Base-by-base conservation (phyloP, 2,329 filamentous ascomycete genomes). In the Tolypocladium tropicale region DNA sequence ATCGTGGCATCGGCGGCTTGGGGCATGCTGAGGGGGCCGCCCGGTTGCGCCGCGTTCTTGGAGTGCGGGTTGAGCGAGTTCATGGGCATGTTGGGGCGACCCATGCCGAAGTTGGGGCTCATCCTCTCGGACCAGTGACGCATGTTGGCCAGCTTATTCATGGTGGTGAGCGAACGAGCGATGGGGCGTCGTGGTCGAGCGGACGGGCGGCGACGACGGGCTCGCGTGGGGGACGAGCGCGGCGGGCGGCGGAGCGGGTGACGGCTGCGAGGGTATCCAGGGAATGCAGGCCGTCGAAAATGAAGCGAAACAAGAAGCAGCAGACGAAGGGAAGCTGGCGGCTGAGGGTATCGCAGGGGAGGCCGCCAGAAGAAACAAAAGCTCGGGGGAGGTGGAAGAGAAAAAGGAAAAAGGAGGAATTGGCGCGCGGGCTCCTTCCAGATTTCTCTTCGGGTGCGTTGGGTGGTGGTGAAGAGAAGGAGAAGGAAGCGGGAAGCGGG, bases 1-100 rank as follows among this genome's bases (percentile, higher is more conserved):
- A 97, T 89, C 62, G 84, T 85, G 54, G 86, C 79, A 70, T 93
- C 88, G 68, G 86, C 81, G 60, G 86, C 78, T 61, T 87, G 85
- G 57, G 87, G 83, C 62, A 88, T 85, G 65, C 85, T 79, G 68
- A 84, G 76, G 61, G 83, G 77, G 57, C 81, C 75, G 58, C 76
- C 74, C 54, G 79, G 73, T 57, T 77, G 76, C 56, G 76, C 69
- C 60, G 75, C 71, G 60, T 78, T 76, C 70, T 85, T 84, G 64
- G 79, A 76, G 60, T 84, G 82, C 59, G 79, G 75, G 65, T 79
- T 80, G 68, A 83, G 73, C 61, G 72, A 70, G 63, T 79, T 76
- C 70, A 79, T 76, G 58, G 79, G 76, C 70, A 83, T 79, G 62
- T 80, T 79, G 73, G 74, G 78, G 56, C 78, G 78, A 65, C 82